Evolutionary conservation across 2,329 filamentous ascomycete genomes (phyloP).

Genomic region (Mycosphaerella sp.): DNA sequence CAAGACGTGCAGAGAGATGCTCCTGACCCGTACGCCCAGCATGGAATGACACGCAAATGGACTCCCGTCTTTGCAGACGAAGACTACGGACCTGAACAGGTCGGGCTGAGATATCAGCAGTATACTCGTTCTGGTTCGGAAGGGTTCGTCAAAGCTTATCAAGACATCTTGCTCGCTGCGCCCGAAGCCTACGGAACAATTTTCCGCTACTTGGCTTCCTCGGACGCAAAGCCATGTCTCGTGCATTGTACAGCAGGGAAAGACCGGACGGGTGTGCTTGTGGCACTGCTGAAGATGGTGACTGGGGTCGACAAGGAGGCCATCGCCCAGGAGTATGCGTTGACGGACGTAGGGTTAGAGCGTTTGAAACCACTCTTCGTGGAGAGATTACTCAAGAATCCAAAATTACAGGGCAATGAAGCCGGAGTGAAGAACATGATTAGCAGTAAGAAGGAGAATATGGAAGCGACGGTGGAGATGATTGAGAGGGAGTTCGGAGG

Average conservation of each 20-base stretch:
- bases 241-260: constrained; percentile 74
- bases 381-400: constrained; percentile 48
- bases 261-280: constrained; percentile 66
- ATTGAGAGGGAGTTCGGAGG: constrained; percentile 57
- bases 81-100: constrained; percentile 57
- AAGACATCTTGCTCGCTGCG: constrained; percentile 53
- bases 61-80: constrained; percentile 58
- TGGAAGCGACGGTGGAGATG: constrained; percentile 48
- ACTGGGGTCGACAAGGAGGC: constrained; percentile 54
- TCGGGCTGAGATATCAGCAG: constrained; percentile 55
- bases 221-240: constrained; percentile 48
- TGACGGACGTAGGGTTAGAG: constrained; percentile 58
- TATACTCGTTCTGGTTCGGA: constrained; percentile 52
- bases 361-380: constrained; percentile 43
- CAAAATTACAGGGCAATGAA: constrained; percentile 45
- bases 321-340: constrained; percentile 62
- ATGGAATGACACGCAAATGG: constrained; percentile 52
- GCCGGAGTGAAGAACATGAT: constrained; percentile 43
- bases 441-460: constrained; percentile 45
- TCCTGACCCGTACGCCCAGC: constrained; percentile 31
- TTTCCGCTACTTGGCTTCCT: constrained; percentile 51
- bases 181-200: constrained; percentile 53
- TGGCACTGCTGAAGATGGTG: constrained; percentile 59
- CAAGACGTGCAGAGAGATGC: constrained; percentile 25
- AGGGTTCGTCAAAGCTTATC: constrained; percentile 61